phyloP scores from a whole-genome alignment of 805 yeast species.

The Yarrowia sp. region DNA sequence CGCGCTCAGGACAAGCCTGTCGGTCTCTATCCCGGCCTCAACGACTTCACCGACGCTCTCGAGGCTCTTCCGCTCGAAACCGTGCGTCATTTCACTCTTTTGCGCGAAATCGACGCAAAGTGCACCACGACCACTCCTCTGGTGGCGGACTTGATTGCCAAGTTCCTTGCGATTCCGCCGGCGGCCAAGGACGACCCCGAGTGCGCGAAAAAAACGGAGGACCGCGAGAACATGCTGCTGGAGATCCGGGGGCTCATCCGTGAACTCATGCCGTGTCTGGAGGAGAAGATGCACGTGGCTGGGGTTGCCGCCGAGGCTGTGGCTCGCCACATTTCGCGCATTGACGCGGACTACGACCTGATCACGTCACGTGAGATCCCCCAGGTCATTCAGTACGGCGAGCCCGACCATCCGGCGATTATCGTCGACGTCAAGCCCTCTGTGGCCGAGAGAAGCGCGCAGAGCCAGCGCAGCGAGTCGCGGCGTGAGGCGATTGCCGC shows the following conservation, averaged over 20 bases:
- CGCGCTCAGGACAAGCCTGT: constrained; percentile 4
- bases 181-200: constrained; percentile 18
- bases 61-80: constrained; percentile 86
- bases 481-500: constrained; percentile 94
- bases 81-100: constrained; percentile 76
- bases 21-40: constrained; percentile 71
- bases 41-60: constrained; percentile 85
- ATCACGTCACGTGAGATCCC: constrained; percentile 80
- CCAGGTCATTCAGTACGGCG: constrained; percentile 70
- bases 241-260: constrained; percentile 46
- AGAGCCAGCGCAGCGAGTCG: constrained; percentile 75
- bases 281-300: constrained; percentile 97
- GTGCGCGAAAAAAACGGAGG: constrained; percentile 29
- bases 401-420: constrained; percentile 89
- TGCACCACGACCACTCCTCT: constrained; percentile 73
- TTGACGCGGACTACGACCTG: constrained; percentile 76
- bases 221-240: constrained; percentile 36
- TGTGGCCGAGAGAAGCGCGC: constrained; percentile 53
- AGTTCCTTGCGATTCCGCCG: constrained; percentile 44
- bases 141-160: constrained; percentile 53
- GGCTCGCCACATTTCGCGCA: constrained; percentile 61
- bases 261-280: constrained; percentile 86
- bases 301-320: constrained; percentile 82
- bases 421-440: constrained; percentile 52
- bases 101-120: constrained; percentile 94